Evolutionary conservation across 257 asterid genomes (phyloP), one percentile per base, ranked within the genome.

Genomic region (Scutellaria barbata): DNA sequence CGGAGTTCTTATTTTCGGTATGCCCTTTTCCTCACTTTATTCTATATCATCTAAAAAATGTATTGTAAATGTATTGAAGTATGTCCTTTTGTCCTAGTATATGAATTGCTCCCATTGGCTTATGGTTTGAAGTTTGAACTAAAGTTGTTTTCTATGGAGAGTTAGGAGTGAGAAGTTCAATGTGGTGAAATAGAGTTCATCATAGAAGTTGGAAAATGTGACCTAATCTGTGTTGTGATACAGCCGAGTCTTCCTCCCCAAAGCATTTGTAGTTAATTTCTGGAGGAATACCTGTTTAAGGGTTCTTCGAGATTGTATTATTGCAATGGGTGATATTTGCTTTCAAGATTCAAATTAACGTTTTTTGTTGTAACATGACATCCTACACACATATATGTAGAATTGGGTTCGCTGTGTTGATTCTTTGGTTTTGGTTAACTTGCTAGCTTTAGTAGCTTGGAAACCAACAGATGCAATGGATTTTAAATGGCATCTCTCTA

Each of bases 1-100:
- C 92, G 98, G 52, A 95, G 96, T 79, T 87, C 99, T 69, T 95
- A 88, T 71, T 95, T 95, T 88, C 85, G 99, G 98, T 83, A 25
- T 20, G 73, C 71, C 46, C 43, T 40, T 63, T 11, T 69, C 40
- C 35, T 57, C 33, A 0, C 8, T 33, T 18, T 52, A 12, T 30
- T 14, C 30, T 45, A 16, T 9, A 16, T 64, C 4, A n/a, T 8
- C 16, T 58, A 40, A 43, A 35, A 1, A 53, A 8, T 43, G 20
- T 33, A 12, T 12, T 7, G n/a, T 11, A 6, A 25, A 63, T 12
- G 12, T 45, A 6, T 33, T 63, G 22, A 54, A n/a, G 12, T 39
- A 1, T 52, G 51, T 48, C 2, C 13, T 8, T 57, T 18, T 9
- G 1, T 12, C 12, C 11, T 6, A 7, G 14, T 54, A 42, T 57